Base-by-base conservation (phyloP, 2,329 filamentous ascomycete genomes). In the Geosmithia putterillii region DNA sequence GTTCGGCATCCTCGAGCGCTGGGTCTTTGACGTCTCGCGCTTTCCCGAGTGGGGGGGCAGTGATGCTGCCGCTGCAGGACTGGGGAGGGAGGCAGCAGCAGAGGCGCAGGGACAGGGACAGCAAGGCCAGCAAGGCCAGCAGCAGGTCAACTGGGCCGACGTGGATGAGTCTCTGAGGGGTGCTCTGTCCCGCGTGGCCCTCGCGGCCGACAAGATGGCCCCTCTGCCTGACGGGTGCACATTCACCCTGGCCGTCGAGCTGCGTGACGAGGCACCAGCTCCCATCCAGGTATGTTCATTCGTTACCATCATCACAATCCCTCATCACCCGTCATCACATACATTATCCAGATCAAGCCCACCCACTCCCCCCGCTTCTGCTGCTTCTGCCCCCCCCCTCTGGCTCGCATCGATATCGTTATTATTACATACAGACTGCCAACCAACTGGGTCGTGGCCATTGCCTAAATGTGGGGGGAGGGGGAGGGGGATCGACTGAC, bases 241-340 rank as follows among this genome's bases (percentile, higher is more conserved):
- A 0, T 90, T 85, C 58, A 86, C 83, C 0, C 59, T 90, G n/a
- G 81, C 80, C 1, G 72, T 90, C 36, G 85, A 90, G 59, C 57
- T 89, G 49, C 75, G 74, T 35, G 74, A 82, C 19, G 69, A 79
- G 36, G 69, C 67, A 0, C 61, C 71, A 10, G 67, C 74, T 9
- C 79, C 77, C 1, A 76, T 80, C 47, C 70, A 69, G 43, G 76
- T 79, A 58, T 54, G 72, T 63, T 18, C 17, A n/a, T n/a, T n/a
- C n/a, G n/a, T n/a, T n/a, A n/a, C n/a, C n/a, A n/a, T n/a, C n/a
- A n/a, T n/a, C n/a, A n/a, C n/a, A n/a, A n/a, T n/a, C n/a, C n/a
- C n/a, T n/a, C n/a, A n/a, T n/a, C n/a, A n/a, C n/a, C n/a, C n/a
- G n/a, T n/a, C n/a, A n/a, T n/a, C n/a, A n/a, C n/a, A n/a, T n/a